Conservation (phyloP, 495 filamentous ascomycete genomes). For the Venustampulla echinocandica region DNA sequence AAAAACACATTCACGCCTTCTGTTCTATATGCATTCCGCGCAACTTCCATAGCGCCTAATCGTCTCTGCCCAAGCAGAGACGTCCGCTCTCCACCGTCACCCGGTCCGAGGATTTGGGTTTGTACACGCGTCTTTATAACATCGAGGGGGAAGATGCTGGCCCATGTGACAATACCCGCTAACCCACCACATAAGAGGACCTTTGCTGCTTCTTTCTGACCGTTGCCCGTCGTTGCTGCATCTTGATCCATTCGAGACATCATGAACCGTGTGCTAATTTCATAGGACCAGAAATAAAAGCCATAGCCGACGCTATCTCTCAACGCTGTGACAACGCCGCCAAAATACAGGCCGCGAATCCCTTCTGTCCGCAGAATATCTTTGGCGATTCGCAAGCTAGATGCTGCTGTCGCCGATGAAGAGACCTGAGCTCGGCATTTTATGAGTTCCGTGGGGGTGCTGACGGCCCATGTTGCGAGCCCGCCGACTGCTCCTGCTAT, state of each 20-base stretch:
- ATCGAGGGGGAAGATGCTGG: constrained; percentile 79
- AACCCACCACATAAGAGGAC: constrained; percentile 75
- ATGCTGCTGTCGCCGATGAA: constrained; percentile 24
- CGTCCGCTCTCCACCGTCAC: not conserved
- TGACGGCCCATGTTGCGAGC: constrained; percentile 70
- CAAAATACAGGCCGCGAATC: constrained; percentile 63
- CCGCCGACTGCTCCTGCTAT: constrained; percentile 69
- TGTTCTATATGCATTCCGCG: constrained; percentile 50
- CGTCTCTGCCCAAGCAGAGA: constrained; percentile 30
- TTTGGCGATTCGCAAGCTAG: constrained; percentile 51
- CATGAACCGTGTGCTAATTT: constrained; percentile 54
- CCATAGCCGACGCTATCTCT: constrained; percentile 84
- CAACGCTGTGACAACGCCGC: constrained; percentile 67
- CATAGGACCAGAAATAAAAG: constrained; percentile 90
- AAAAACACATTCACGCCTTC: constrained; percentile 67
- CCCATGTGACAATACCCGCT: constrained; percentile 78
- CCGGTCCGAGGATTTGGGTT: constrained; percentile 38
- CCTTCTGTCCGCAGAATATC: constrained; percentile 54
- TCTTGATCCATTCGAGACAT: constrained; percentile 18
- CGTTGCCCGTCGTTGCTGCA: constrained; percentile 22
- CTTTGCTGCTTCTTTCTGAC: constrained; percentile 49
- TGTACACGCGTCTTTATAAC: constrained; percentile 85
- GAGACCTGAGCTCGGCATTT: constrained; percentile 73
- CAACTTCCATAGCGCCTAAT: constrained; percentile 50
- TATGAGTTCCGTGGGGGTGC: constrained; percentile 76